Percentiles rank a stretch among this genome's conserved stretches.
Evolutionary conservation across 2,329 filamentous ascomycete genomes (phyloP).

Genomic region (Xylaria sp.): DNA sequence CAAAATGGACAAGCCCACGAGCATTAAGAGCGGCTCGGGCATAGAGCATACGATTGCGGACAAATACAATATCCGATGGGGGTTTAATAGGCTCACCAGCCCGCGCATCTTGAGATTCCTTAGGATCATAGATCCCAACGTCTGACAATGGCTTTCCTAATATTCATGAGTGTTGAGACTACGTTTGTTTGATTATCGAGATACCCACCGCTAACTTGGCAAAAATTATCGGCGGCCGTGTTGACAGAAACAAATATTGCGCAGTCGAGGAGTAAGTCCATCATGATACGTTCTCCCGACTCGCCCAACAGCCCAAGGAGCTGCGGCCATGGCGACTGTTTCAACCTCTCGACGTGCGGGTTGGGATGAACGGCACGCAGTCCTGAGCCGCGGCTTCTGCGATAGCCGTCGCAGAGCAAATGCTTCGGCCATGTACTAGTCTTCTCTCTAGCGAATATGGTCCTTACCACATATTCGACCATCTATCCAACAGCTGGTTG

Average conservation of each 20-base stretch:
- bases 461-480: conserved; percentile 76
- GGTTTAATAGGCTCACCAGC: conserved; percentile 29
- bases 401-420: conserved; percentile 82
- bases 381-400: conserved; percentile 54
- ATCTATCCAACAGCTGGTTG: conserved; percentile 52
- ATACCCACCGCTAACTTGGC: conserved; percentile 74
- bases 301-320: conserved; percentile 74
- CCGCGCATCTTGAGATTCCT: conserved; percentile 3
- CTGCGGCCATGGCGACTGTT: conserved; percentile 72
- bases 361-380: conserved; percentile 69
- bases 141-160: conserved; percentile 56
- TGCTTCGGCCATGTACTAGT: conserved; percentile 64
- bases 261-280: conserved; percentile 74
- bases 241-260: conserved; percentile 72
- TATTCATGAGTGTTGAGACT: conserved; percentile 13
- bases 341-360: conserved; percentile 69
- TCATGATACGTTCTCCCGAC: conserved; percentile 76
- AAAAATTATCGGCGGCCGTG: conserved; percentile 65
- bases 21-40: conserved; percentile 72
- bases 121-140: conserved; percentile 33
- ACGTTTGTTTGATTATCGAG: not conserved
- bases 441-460: conserved; percentile 67
- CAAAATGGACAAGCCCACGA: conserved; percentile 69
- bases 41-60: conserved; percentile 86
- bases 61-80: conserved; percentile 69